phyloP scores from a whole-genome alignment of 148 eudicot genomes.

The Diospyros lotus region DNA sequence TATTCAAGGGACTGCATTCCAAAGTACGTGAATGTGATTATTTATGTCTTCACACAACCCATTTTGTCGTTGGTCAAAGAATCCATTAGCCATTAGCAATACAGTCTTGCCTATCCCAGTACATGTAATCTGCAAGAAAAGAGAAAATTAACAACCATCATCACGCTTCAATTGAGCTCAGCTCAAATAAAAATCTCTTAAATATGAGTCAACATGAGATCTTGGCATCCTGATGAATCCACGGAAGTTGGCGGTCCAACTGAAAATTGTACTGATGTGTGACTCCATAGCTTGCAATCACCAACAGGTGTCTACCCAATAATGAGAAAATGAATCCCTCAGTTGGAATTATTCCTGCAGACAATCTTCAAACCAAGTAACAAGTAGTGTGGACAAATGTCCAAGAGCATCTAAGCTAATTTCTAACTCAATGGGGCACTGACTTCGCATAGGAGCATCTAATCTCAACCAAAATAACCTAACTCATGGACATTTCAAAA shows the following conservation, averaged over 20 bases:
- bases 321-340: not conserved
- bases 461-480: not conserved
- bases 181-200: not conserved
- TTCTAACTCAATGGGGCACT: not conserved
- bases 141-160: not conserved
- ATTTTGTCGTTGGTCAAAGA: not conserved
- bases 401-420: not conserved
- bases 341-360: not conserved
- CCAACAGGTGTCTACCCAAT: not conserved
- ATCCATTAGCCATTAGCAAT: slow-evolving; percentile 1
- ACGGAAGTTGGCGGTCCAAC: not conserved
- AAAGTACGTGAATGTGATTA: no score
- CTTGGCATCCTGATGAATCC: not conserved
- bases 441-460: not conserved
- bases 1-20: not conserved
- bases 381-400: not conserved
- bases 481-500: not conserved
- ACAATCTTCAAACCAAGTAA: slow-evolving; percentile 3
- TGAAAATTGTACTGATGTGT: slow-evolving; percentile 7
- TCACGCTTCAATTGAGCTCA: not conserved
- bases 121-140: slow-evolving; percentile 6
- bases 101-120: not conserved
- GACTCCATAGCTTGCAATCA: not conserved
- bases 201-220: not conserved
- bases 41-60: not conserved